Base-by-base conservation (phyloP, 2,329 filamentous ascomycete genomes). In the Hypomyces rosellus region DNA sequence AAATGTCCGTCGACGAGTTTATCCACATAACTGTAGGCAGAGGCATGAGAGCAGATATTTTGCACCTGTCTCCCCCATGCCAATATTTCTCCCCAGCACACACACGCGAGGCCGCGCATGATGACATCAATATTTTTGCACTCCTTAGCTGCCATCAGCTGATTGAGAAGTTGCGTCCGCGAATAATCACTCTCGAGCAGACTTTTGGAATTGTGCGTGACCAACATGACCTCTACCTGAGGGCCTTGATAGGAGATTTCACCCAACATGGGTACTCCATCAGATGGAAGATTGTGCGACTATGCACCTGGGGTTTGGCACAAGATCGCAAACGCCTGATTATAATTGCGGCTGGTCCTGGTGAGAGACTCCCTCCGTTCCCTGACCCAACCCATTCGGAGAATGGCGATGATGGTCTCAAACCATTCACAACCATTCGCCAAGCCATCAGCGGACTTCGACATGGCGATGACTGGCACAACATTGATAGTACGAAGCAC, bases 51-150 rank as follows among this genome's bases (percentile, higher is more conserved):
- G 78, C 85, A 0, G 88, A 93, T 57, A 70, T 92, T 2, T 68
- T 88, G 0, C 89, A 95, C 55, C 66, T 90, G 0, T 89, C 85
- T 0, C 88, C 87, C 0, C 88, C 89, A 0, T 95, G 89, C 50
- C 87, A 92, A 57, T 81, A 77, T 2, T 91, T 84, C 63, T 91
- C 87, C 0, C 80, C 82, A 0, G 85, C 84, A 0, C 84, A 95
- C 52, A 91, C 87, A 0, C 70, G 70, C 6, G 74, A 82, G 18
- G 84, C 90, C 42, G 80, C 68, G 1, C 76, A 85, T 20, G 88
- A 95, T 54, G 85, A 87, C 1, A 73, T 68, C 0, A 93, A 95
- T 57, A 81, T 80, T 0, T 81, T 82, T 1, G 75, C 75, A 0
- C 61, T 84, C 0, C 80, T 77, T 54, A 69, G 74, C 0, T 80